Base-by-base conservation (phyloP, 768 basidiomycete genomes). In the Xerocomus brunneocitrinus region DNA sequence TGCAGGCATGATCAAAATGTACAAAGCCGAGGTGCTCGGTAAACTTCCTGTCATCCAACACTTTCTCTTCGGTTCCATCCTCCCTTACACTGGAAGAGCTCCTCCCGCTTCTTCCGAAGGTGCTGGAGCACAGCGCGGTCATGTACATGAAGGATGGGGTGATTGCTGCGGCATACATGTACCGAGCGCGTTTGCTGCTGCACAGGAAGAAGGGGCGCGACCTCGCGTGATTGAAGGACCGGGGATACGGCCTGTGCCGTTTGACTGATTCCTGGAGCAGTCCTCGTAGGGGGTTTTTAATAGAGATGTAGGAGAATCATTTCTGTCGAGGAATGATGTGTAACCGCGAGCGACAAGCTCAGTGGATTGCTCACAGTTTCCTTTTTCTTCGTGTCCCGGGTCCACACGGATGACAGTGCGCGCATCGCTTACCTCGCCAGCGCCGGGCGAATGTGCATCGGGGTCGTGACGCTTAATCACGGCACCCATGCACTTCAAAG, bases 21-120 rank as follows among this genome's bases (percentile, higher is more conserved):
- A 95, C 73, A 77, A 78, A 41, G 95, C 92, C 35, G 95, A 99
- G 69, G 95, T 99, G 0, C 78, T 98, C 10, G 89, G 87, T 54
- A 98, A 98, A 64, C 84, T 98, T 3, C 95, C 97, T 2, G 93
- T 99, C 52, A 82, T 91, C 35, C 95, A 98, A 70, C 97, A 99
- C 71, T 95, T 98, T 69, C 76, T 95, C 42, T 98, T 98, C 61
- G 95, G 97, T 6, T 84, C 84, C 1, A 74, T 97, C 59, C 79
- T 88, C 3, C 67, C 76, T 0, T 91, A 84, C 65, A 81, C 84
- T 16, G 89, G 86, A 0, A 82, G 84, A 6, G 65, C 74, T 1
- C 73, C 70, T 4, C 75, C 77, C 2, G 5, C 45, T 2, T 7
- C 63, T 13, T 61, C 73, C 1, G 58, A 59, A 1, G 62, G 63